These are phyloP conservation scores for Gonapodya sp. DNA, from an alignment of 192 early-diverging fungal genomes.

Conservation along the genomic window DNA sequence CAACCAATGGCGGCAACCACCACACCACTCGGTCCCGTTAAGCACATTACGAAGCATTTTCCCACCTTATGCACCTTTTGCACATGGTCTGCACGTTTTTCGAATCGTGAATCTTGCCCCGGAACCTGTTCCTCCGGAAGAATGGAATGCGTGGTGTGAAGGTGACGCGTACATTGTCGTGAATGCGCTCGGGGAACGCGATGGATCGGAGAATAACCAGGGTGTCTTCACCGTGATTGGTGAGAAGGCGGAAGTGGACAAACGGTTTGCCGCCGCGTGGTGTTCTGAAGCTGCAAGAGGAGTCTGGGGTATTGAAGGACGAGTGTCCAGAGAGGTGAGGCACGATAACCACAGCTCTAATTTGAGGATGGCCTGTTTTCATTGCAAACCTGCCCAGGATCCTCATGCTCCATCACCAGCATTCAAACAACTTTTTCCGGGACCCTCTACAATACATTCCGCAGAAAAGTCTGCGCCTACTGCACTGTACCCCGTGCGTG, in stretches of 20 bases:
- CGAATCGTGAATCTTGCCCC: not conserved
- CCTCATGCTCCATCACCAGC: not conserved
- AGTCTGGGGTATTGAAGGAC: not conserved
- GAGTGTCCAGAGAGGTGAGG: not conserved
- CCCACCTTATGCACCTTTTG: not conserved
- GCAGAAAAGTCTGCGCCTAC: not conserved
- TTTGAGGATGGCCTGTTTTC: too few relatives aligned
- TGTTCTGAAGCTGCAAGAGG: not conserved
- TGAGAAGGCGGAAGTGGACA: not conserved
- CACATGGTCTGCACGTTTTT: not conserved
- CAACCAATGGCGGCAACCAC: too few relatives aligned
- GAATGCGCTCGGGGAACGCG: not conserved
- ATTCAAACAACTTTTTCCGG: not conserved
- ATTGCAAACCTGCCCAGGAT: too few relatives aligned
- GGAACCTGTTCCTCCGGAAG: not conserved
- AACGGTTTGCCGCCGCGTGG: not conserved
- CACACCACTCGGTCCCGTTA: too few relatives aligned
- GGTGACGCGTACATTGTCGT: not conserved
- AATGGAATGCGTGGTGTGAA: not conserved
- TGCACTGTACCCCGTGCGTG: not conserved
- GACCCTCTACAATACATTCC: not conserved
- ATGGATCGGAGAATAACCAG: too few relatives aligned
- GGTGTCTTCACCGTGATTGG: not conserved
- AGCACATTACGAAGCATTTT: not conserved
- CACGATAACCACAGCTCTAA: too few relatives aligned